phyloP scores from a whole-genome alignment of 2,329 filamentous ascomycete genomes.

The Onygenales sp. region DNA sequence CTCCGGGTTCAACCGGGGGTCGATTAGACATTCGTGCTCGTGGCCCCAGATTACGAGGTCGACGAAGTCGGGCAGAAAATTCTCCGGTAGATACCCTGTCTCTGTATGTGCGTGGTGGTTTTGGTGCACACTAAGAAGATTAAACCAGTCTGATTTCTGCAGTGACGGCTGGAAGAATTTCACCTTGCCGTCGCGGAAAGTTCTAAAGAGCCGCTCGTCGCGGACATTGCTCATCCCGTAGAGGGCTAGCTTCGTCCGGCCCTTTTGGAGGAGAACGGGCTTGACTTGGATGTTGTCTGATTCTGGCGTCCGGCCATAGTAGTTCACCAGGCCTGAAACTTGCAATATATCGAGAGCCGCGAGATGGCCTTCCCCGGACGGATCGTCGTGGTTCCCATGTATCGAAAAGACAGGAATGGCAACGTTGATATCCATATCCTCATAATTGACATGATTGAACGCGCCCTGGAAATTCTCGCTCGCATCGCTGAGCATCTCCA shows the following conservation, averaged over 20 bases:
- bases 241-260: conserved; percentile 79
- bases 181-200: conserved; percentile 85
- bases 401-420: conserved; percentile 97
- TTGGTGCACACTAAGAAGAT: conserved; percentile 87
- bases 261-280: conserved; percentile 87
- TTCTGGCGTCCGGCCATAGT: conserved; percentile 85
- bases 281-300: conserved; percentile 90
- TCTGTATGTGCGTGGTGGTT: conserved; percentile 89
- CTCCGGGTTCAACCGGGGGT: conserved; percentile 72
- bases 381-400: conserved; percentile 96
- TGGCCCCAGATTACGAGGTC: conserved; percentile 94
- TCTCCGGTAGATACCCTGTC: conserved; percentile 90
- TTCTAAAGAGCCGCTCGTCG: conserved; percentile 88
- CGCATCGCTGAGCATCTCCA: conserved; percentile 90
- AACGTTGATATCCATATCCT: conserved; percentile 93
- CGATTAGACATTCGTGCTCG: conserved; percentile 90
- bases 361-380: conserved; percentile 87
- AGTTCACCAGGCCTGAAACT: conserved; percentile 85
- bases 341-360: conserved; percentile 88
- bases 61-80: conserved; percentile 81
- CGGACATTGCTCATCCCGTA: conserved; percentile 94
- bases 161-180: conserved; percentile 80
- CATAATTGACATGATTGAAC: conserved; percentile 94
- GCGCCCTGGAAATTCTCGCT: conserved; percentile 82
- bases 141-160: conserved; percentile 88